phyloP scores from a whole-genome alignment of 176 grass and related monocot genomes.

The Oryza brachyantha region DNA sequence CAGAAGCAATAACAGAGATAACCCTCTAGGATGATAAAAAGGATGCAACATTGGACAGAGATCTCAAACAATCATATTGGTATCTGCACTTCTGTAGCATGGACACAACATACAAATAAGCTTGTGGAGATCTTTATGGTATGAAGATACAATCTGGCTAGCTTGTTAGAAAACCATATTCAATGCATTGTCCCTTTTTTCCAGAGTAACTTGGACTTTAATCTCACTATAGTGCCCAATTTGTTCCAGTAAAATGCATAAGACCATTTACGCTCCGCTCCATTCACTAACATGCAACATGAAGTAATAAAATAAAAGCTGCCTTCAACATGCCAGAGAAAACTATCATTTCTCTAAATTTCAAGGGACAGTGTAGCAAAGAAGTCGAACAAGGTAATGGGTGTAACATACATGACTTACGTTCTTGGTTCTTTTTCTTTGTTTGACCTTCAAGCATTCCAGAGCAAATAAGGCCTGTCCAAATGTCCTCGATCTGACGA shows the following conservation, averaged over 20 bases:
- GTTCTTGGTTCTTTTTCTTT: background rate
- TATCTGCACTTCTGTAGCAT: constrained; percentile 21
- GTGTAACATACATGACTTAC: background rate
- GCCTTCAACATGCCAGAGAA: background rate
- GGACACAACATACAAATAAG: background rate
- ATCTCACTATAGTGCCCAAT: background rate
- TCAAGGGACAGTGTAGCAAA: background rate
- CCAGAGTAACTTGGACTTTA: background rate
- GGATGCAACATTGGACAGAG: background rate
- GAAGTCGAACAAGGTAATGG: background rate
- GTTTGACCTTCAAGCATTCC: constrained; percentile 4
- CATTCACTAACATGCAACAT: background rate
- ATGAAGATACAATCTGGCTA: background rate
- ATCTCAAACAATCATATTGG: background rate
- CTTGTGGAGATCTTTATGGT: background rate
- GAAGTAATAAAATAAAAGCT: background rate
- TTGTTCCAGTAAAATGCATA: background rate
- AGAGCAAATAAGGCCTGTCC: background rate
- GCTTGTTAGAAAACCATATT: background rate
- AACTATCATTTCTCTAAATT: background rate
- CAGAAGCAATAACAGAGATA: background rate
- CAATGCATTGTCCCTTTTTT: background rate
- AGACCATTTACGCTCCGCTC: background rate
- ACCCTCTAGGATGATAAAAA: background rate
- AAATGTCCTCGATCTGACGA: background rate